Evolutionary conservation across 345 rosid genomes (phyloP), one percentile per base, ranked within the genome.

Genomic region (Gossypium stocksii): DNA sequence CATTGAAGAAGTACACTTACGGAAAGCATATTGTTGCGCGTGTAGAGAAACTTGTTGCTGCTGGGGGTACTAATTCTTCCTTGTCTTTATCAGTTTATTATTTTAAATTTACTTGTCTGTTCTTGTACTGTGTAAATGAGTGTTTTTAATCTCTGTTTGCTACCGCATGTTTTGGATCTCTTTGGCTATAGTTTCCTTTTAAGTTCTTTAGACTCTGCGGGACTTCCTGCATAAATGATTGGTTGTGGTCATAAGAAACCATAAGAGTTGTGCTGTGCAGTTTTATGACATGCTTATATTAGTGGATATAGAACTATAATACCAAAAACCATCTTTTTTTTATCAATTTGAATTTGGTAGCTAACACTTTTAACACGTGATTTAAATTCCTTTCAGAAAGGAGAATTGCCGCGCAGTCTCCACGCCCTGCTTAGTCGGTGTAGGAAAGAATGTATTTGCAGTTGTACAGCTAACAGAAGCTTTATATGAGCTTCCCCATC

Each of bases 11-110:
- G 78, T 91, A 89, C 85, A 88, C 97, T 5, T 91, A 91, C 0
- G 97, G 97, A 71, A 89, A 91, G 83, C 97, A 91, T 74, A 91
- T 91, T n/a, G 97, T 89, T 77, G 92, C 94, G 0, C 94, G 97
- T 52, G 92, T 89, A 76, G 97, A 91, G 85, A 57, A 91, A 84
- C 97, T 91, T 66, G 90, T 91, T 76, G 91, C 88, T 70, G 89
- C 93, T 79, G 97, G 97, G 72, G 92, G 96, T 91, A 85, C 52
- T 10, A 2, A 25, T 19, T 76, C 56, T 70, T 74, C 76, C 49
- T 44, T 20, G 15, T 19, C 44, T 38, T 46, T 7, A 14, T 15
- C 60, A n/a, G 7, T 58, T 53, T 49, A 9, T 53, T 11, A 17
- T 46, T 38, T 22, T 17, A 14, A n/a, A 3, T 45, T 54, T 34